phyloP scores from a whole-genome alignment of 2,329 filamentous ascomycete genomes.

The Talaromyces sp. region DNA sequence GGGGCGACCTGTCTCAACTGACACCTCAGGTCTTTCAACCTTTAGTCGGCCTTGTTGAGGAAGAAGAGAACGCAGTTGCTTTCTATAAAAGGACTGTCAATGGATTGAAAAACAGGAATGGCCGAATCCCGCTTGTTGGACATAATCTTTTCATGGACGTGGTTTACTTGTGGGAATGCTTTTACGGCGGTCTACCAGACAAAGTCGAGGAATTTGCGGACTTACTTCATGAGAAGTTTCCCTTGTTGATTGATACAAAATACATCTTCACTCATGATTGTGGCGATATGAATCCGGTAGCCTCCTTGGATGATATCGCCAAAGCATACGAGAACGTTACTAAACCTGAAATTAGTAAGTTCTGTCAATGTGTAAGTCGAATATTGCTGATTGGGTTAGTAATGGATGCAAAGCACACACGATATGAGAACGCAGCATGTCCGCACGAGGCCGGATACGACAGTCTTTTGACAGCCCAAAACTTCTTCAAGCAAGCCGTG shows the following conservation, averaged over 20 bases:
- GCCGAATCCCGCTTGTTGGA: slow-evolving; percentile 53
- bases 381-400: slow-evolving; percentile 21
- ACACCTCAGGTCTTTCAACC: slow-evolving; percentile 31
- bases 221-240: slow-evolving; percentile 53
- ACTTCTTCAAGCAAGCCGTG: slow-evolving; percentile 55
- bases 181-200: slow-evolving; percentile 57
- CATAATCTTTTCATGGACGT: slow-evolving; percentile 64
- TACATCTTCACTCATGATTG: slow-evolving; percentile 59
- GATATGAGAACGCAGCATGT: slow-evolving; percentile 27
- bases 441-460: slow-evolving; percentile 62
- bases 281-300: slow-evolving; percentile 48
- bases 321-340: slow-evolving; percentile 24
- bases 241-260: slow-evolving; percentile 60
- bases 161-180: slow-evolving; percentile 59
- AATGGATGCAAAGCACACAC: slow-evolving; percentile 30
- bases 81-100: not conserved
- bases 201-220: slow-evolving; percentile 53
- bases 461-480: slow-evolving; percentile 57
- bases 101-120: slow-evolving; percentile 40
- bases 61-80: not conserved
- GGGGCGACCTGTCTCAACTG: slow-evolving; percentile 39
- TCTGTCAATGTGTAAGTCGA: not conserved
- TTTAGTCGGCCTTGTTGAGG: slow-evolving; percentile 21
- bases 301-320: slow-evolving; percentile 31
- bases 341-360: slow-evolving; percentile 32